Percentiles rank a stretch among this genome's conserved stretches.
Evolutionary conservation across 2,329 filamentous ascomycete species (phyloP).

Genomic region (Orbilia quercus): DNA sequence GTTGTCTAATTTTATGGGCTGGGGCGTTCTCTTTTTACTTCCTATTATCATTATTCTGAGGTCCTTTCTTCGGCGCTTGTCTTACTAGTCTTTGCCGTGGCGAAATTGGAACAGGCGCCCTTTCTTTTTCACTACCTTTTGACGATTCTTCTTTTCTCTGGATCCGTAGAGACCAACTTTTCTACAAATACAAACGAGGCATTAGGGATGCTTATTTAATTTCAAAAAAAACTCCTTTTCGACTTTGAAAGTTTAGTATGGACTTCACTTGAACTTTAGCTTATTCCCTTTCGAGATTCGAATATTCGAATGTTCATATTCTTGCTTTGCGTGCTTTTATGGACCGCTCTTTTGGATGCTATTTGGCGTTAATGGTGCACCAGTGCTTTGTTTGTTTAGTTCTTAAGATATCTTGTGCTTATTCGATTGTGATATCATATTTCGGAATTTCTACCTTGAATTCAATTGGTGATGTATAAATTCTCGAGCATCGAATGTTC

Average conservation of each 20-base stretch:
- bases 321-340: not conserved
- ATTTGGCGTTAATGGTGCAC: not conserved
- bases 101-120: constrained; percentile 30
- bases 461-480: no score
- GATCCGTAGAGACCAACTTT: not conserved
- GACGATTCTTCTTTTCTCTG: not conserved
- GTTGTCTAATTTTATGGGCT: not conserved
- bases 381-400: no score
- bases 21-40: constrained; percentile 19
- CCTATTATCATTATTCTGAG: constrained; percentile 4
- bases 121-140: constrained; percentile 4
- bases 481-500: no score
- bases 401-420: no score
- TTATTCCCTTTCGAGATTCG: not conserved
- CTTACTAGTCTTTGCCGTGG: not conserved
- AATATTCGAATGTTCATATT: constrained; percentile 17
- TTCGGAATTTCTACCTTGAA: no score
- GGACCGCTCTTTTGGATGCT: not conserved
- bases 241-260: not conserved
- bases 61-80: constrained; percentile 14
- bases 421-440: no score
- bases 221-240: not conserved
- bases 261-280: not conserved
- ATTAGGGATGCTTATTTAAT: not conserved
- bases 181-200: not conserved